Evolutionary conservation across 148 eudicot genomes (phyloP).

Genomic region (Talinum fruticosum): DNA sequence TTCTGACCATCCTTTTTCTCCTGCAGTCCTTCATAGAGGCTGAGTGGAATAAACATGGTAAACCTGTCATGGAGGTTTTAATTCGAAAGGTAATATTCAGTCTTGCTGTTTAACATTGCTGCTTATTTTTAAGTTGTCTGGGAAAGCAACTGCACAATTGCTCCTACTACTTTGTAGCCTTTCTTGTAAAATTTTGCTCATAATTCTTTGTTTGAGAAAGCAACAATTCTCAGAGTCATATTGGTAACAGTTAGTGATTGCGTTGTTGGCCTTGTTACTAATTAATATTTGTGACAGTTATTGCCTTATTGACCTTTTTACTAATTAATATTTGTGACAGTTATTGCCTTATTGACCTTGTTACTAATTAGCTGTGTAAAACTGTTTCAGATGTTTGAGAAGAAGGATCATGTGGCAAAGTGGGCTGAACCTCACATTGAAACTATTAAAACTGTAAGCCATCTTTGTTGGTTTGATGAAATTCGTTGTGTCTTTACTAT

Average conservation of each 20-base stretch:
- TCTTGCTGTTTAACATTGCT: not conserved
- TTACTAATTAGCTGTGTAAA: slow-evolving; percentile 10
- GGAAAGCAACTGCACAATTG: not conserved
- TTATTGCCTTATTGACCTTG: not conserved
- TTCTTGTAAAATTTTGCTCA: not conserved
- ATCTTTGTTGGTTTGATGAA: not conserved
- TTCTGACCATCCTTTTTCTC: not conserved
- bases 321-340: not conserved
- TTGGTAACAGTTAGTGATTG: not conserved
- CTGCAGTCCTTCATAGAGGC: slow-evolving; percentile 57
- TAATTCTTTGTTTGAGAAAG: not conserved
- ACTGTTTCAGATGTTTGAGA: slow-evolving; percentile 48
- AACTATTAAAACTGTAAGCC: slow-evolving; percentile 65
- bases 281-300: too few species aligned
- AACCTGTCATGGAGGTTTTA: slow-evolving; percentile 61
- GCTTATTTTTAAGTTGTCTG: not conserved
- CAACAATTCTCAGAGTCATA: not conserved
- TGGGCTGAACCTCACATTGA: slow-evolving; percentile 86
- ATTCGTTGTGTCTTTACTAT: not conserved
- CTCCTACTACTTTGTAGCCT: not conserved
- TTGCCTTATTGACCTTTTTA: too few species aligned
- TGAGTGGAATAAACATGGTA: slow-evolving; percentile 74
- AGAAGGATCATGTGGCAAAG: slow-evolving; percentile 55
- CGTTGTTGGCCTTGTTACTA: not conserved
- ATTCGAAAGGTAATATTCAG: slow-evolving; percentile 51